Base-by-base conservation (phyloP, 164 flowering plant genomes). In the Tinospora cordifolia region DNA sequence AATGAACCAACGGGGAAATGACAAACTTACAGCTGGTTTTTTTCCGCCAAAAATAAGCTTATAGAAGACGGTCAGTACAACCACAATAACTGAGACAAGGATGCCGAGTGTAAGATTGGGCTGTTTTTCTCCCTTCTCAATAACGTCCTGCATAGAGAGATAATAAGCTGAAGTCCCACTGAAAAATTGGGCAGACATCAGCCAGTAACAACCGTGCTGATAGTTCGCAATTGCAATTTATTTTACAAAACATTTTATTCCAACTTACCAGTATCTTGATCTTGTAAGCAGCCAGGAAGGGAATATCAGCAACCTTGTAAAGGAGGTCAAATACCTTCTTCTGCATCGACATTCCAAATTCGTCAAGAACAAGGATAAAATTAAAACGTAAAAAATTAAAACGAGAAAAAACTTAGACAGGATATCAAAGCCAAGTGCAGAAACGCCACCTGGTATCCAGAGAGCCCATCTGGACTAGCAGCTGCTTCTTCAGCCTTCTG, bases 41-140 rank as follows among this genome's bases (percentile, higher is more conserved):
- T 92, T 93, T 73, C 96, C 96, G 25, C 97, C 97, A 69, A 90
- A 90, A 26, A 93, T 60, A 68, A 91, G 60, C 83, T 77, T 87
- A 13, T 78, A 75, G 30, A 93, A 25, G 59, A 86, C 14, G 0
- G 90, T 79, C 62, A 87, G 40, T 69, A 90, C 27, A 10, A 88
- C 78, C 25, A 90, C 78, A 22, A 83, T 73, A 26, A 88, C 51
- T 2, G 97, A 77, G 51, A 82, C 83, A 24, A 93, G 77, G 69
- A 85, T 72, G 54, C 94, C 91, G 67, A 93, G 82, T 0, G 96
- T 88, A 59, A 90, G 25, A 70, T 86, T 90, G 22, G 98, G 89
- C 76, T 93, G 97, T 49, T 81, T 86, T 78, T 93, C 96, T 67
- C 82, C 98, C 83, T 85, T 88, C 78, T 88, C 97, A 71, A 93